Conservation (phyloP, 805 yeast genomes). For the Spathaspora sp. region DNA sequence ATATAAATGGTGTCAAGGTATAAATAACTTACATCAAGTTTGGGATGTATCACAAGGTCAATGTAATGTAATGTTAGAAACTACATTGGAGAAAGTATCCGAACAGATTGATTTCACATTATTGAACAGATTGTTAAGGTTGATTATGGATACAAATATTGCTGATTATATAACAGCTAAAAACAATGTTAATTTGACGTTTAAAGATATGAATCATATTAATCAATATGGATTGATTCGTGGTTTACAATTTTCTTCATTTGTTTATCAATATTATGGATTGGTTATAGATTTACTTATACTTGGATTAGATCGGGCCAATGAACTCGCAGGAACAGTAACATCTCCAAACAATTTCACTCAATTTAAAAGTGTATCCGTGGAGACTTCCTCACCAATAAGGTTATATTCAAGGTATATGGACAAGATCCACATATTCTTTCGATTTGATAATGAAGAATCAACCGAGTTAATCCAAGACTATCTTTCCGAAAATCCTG, state of each 20-base stretch:
- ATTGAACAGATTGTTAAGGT: conserved; percentile 72
- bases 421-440: conserved; percentile 77
- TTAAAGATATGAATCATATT: conserved; percentile 92
- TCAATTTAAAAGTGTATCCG: conserved; percentile 56
- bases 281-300: conserved; percentile 76
- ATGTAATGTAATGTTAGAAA: conserved; percentile 79
- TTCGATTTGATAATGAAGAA: conserved; percentile 71
- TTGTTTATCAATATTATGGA: conserved; percentile 88
- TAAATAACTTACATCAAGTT: conserved; percentile 70
- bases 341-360: conserved; percentile 71
- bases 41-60: conserved; percentile 81
- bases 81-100: conserved; percentile 63
- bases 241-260: conserved; percentile 88
- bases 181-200: conserved; percentile 75
- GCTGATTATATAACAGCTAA: conserved; percentile 95
- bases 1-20: conserved; percentile 91
- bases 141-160: conserved; percentile 82
- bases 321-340: conserved; percentile 79
- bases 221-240: conserved; percentile 84
- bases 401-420: conserved; percentile 77
- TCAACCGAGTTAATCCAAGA: conserved; percentile 73
- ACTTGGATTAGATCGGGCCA: conserved; percentile 82
- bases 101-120: conserved; percentile 89
- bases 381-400: conserved; percentile 72
- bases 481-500: conserved; percentile 79